Evolutionary conservation across 1,139 yeast species (phyloP).

Genomic region (Saccharomyces pastorianus): DNA sequence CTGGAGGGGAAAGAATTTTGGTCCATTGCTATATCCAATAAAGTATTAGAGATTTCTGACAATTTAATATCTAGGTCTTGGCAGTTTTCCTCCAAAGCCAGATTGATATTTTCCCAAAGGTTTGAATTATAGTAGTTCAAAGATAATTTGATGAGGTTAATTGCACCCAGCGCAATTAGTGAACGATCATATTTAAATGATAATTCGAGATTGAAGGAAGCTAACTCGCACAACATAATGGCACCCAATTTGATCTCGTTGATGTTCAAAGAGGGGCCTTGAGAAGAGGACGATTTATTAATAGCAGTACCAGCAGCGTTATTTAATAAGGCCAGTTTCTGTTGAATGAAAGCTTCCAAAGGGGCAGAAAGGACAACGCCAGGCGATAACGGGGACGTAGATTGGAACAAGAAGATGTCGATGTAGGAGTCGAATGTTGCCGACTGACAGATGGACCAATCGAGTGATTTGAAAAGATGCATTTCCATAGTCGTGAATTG

Average conservation of each 20-base stretch:
- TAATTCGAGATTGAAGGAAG: conserved; percentile 54
- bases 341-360: background rate
- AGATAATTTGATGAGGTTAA: conserved; percentile 26
- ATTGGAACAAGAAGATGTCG: conserved; percentile 39
- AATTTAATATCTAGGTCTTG: conserved; percentile 5
- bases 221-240: conserved; percentile 55
- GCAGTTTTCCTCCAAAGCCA: conserved; percentile 9
- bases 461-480: conserved; percentile 43
- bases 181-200: conserved; percentile 49
- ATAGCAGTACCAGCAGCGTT: conserved; percentile 7
- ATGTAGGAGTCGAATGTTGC: conserved; percentile 58
- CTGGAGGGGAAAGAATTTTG: conserved; percentile 24
- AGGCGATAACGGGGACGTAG: conserved; percentile 7
- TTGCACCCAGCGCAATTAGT: conserved; percentile 50
- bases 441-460: conserved; percentile 26
- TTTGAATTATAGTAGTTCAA: conserved; percentile 15
- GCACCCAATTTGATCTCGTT: conserved; percentile 49
- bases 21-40: conserved; percentile 12
- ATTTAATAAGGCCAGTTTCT: background rate
- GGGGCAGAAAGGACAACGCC: background rate
- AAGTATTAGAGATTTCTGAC: conserved; percentile 12
- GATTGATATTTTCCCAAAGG: conserved; percentile 17
- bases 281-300: background rate
- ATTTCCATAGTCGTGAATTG: conserved; percentile 63
- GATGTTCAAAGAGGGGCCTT: conserved; percentile 20